phyloP scores from a whole-genome alignment of 257 asterid species.

The Solanum tarijense region DNA sequence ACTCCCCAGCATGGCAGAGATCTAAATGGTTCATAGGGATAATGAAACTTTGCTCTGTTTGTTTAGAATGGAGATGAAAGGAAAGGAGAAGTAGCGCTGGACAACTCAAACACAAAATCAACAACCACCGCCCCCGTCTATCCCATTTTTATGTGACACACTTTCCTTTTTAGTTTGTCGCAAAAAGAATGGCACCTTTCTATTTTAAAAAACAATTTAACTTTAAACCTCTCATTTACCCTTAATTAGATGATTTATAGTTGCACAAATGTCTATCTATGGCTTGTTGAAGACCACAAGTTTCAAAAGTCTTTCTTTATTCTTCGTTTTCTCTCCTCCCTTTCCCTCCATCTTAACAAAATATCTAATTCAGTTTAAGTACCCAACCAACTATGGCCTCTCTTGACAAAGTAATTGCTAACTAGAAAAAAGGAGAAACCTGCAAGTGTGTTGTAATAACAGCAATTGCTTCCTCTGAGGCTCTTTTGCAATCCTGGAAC shows the following conservation, averaged over 20 bases:
- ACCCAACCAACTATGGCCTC: neutral
- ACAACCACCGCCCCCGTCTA: too few relatives aligned
- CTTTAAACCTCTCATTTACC: neutral
- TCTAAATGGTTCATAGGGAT: neutral
- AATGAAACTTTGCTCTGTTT: neutral
- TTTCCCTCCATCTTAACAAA: neutral
- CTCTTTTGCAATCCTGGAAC: conserved; percentile 84
- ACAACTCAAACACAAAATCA: neutral
- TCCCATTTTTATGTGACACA: neutral
- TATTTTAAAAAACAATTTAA: neutral
- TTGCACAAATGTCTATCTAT: neutral
- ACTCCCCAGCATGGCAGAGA: neutral
- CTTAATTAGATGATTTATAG: neutral
- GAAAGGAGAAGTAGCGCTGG: neutral
- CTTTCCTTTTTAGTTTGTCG: neutral
- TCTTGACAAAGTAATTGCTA: neutral
- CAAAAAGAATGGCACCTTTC: neutral
- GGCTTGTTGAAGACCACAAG: neutral
- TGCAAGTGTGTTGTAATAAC: conserved; percentile 59
- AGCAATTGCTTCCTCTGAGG: conserved; percentile 80
- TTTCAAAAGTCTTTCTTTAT: neutral
- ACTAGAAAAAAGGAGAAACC: conserved; percentile 30
- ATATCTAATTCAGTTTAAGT: neutral
- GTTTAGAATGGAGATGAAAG: neutral
- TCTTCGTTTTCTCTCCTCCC: neutral